A percentile compares a stretch with the other conserved stretches of the same genome.
These are phyloP conservation scores for Alternaria triticina DNA, from an alignment of 2,329 filamentous ascomycete genomes.

Conservation along the genomic window DNA sequence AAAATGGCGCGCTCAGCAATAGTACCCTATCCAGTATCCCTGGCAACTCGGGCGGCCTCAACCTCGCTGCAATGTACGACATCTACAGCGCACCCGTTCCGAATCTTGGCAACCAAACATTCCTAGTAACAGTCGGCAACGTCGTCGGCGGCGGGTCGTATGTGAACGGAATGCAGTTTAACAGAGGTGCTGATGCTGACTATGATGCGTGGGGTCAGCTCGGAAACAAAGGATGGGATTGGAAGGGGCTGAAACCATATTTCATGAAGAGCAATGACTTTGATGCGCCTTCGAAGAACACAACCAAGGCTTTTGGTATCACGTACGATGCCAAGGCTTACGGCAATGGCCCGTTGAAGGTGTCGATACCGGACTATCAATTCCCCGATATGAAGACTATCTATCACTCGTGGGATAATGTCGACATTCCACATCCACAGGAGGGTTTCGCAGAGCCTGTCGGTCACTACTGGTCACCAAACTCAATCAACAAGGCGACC, in stretches of 20 bases:
- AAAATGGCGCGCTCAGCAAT: slow-evolving; percentile 19
- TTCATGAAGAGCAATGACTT: slow-evolving; percentile 20
- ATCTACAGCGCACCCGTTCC: slow-evolving; percentile 21
- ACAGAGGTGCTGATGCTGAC: slow-evolving; percentile 32
- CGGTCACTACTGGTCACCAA: slow-evolving; percentile 37
- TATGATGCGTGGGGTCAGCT: slow-evolving; percentile 4
- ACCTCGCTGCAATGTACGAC: slow-evolving; percentile 16
- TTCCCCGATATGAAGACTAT: slow-evolving; percentile 19
- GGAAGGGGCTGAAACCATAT: slow-evolving; percentile 9
- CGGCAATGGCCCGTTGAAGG: slow-evolving; percentile 5
- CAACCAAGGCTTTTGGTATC: slow-evolving; percentile 17
- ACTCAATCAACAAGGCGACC: slow-evolving; percentile 18
- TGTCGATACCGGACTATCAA: slow-evolving; percentile 15
- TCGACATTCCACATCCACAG: slow-evolving; percentile 6
- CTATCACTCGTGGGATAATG: slow-evolving; percentile 7
- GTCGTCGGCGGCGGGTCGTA: slow-evolving; percentile 43
- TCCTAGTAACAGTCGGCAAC: slow-evolving; percentile 18
- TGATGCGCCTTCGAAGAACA: slow-evolving; percentile 13
- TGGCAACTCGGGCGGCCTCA: slow-evolving; percentile 16
- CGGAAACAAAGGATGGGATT: slow-evolving; percentile 2
- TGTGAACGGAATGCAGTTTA: slow-evolving; percentile 45
- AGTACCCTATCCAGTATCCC: slow-evolving; percentile 15
- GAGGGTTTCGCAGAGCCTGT: slow-evolving; percentile 21
- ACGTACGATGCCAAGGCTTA: slow-evolving; percentile 19
- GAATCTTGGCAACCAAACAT: slow-evolving; percentile 26